These are phyloP conservation scores for Skeletonema menzelii DNA, from an alignment of 108 stramenopile genomes.

Conservation along the genomic window DNA sequence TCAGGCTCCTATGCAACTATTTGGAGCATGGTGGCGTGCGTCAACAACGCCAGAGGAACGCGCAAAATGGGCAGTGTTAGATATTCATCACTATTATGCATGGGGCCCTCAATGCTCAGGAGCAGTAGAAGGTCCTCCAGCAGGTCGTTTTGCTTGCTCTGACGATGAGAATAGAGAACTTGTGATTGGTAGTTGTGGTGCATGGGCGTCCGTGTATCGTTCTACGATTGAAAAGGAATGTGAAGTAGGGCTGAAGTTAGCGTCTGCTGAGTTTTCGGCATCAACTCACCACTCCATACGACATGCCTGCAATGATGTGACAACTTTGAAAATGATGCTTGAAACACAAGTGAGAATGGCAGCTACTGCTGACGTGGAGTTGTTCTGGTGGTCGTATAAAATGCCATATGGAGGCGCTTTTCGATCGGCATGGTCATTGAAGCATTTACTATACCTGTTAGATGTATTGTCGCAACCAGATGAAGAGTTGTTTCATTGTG, in stretches of 20 bases:
- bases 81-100: slow-evolving; percentile 82
- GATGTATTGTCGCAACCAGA: slow-evolving; percentile 61
- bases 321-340: slow-evolving; percentile 55
- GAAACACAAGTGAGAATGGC: slow-evolving; percentile 53
- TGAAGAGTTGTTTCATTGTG: slow-evolving; percentile 48
- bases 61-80: slow-evolving; percentile 63
- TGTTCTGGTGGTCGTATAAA: slow-evolving; percentile 77
- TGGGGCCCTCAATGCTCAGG: slow-evolving; percentile 68
- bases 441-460: slow-evolving; percentile 63
- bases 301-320: slow-evolving; percentile 66
- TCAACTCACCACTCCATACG: slow-evolving; percentile 71
- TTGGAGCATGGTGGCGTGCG: slow-evolving; percentile 66
- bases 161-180: slow-evolving; percentile 32
- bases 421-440: slow-evolving; percentile 73
- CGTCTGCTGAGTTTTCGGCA: slow-evolving; percentile 75
- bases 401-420: slow-evolving; percentile 84
- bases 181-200: slow-evolving; percentile 46
- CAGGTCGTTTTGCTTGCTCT: slow-evolving; percentile 56
- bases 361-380: slow-evolving; percentile 53
- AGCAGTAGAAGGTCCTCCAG: slow-evolving; percentile 58
- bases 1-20: slow-evolving; percentile 32
- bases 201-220: slow-evolving; percentile 61
- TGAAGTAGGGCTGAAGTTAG: slow-evolving; percentile 50
- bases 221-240: slow-evolving; percentile 49
- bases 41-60: slow-evolving; percentile 65